Conservation (phyloP, 768 basidiomycete genomes). For the Pleurotus tuoliensis region DNA sequence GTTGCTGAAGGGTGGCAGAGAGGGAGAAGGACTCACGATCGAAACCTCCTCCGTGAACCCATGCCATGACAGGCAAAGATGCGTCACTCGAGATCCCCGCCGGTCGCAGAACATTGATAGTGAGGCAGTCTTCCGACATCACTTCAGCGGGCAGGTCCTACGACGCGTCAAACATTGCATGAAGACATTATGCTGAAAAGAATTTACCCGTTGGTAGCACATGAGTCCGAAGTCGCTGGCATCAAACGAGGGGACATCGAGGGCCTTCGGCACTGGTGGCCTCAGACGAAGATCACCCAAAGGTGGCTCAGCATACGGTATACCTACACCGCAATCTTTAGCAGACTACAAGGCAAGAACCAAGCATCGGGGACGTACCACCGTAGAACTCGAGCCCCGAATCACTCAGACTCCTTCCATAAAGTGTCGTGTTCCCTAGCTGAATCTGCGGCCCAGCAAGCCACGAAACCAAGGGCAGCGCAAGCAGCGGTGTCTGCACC, state of each 20-base stretch:
- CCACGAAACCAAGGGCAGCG: neutral
- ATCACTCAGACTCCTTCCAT: slow-evolving; percentile 26
- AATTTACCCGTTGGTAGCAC: slow-evolving; percentile 23
- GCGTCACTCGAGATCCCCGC: slow-evolving; percentile 11
- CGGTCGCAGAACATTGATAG: slow-evolving; percentile 38
- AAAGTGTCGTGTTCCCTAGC: slow-evolving; percentile 33
- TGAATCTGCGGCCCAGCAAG: slow-evolving; percentile 28
- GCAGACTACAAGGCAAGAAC: neutral
- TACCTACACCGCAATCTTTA: slow-evolving; percentile 26
- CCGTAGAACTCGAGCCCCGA: slow-evolving; percentile 43
- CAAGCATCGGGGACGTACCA: slow-evolving; percentile 21
- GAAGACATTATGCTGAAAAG: neutral
- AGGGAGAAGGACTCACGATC: slow-evolving; percentile 12
- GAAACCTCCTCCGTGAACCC: slow-evolving; percentile 42
- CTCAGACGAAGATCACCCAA: slow-evolving; percentile 42
- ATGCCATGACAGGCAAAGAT: slow-evolving; percentile 38
- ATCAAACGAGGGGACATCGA: slow-evolving; percentile 20
- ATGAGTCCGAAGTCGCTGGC: slow-evolving; percentile 24
- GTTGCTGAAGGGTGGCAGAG: slow-evolving; percentile 6
- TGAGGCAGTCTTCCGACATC: slow-evolving; percentile 43
- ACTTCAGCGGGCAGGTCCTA: slow-evolving; percentile 7
- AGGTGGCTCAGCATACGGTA: slow-evolving; percentile 56
- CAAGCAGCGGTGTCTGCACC: neutral
- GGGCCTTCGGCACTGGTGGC: slow-evolving; percentile 31
- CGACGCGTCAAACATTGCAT: neutral